Evolutionary conservation across 2,329 filamentous ascomycete species (phyloP), one percentile per base, ranked within the genome.

Genomic region (Colletotrichum acutatum): DNA sequence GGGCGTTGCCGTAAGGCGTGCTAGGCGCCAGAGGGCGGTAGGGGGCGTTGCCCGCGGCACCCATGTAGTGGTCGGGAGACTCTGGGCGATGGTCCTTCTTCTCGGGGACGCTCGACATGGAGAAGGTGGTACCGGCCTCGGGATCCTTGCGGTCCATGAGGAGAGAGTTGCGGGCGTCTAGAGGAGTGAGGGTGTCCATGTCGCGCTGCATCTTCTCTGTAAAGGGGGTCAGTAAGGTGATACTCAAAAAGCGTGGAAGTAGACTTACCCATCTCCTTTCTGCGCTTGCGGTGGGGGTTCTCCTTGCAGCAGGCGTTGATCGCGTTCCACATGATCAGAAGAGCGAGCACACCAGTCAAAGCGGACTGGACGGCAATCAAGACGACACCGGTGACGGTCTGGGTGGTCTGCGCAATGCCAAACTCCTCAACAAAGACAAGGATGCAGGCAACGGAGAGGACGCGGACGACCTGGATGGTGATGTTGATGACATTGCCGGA

Each of bases 401-500:
- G 95, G 11, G 96, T 98, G 11, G 95, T 97, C 82, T 98, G 92
- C 6, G 91, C 89, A 77, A 99, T 92, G 70, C 94, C 94, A 66
- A 99, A 91, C 84, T 98, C 93, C 80, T 98, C 93, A 32, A 98
- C 96, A 78, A 98, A 99, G 64, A 98, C 88, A 76, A 99, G 85
- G 77, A 98, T 94, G 84, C 95, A 98, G 67, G 90, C 88, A 7
- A 98, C 93, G 0, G 96, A 98, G 63, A 98, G 85, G 14, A 98
- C 93, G 56, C 97, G 94, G 22, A 98, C 95, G 49, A 94, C 88
- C 82, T 97, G 95, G 78, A 98, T 98, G 79, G 91, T 86, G 79
- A 97, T 95, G 84, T 98, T 98, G 88, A 99, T 95, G 83, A 97
- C 90, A 83, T 97, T 97, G 77, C 94, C 91, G 6, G 95, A 95